These are phyloP conservation scores for Asterella californica DNA, from an alignment of 225 moss, liverwort and hornwort genomes.

Conservation along the genomic window DNA sequence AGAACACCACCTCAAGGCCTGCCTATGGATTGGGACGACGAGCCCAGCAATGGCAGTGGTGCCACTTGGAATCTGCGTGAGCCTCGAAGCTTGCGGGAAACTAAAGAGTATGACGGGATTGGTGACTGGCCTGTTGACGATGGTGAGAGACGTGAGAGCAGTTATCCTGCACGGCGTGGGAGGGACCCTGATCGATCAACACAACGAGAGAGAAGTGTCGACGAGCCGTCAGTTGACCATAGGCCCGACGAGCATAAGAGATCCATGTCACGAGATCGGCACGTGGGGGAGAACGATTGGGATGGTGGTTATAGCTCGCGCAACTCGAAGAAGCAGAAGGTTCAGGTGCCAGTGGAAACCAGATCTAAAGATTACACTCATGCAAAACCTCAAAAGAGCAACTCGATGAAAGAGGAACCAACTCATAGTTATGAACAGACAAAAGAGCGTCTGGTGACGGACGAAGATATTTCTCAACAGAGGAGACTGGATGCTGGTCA, in stretches of 20 bases:
- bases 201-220: slow-evolving; percentile 59
- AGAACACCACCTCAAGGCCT: slow-evolving; percentile 58
- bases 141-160: slow-evolving; percentile 47
- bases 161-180: slow-evolving; percentile 26
- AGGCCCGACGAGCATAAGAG: slow-evolving; percentile 65
- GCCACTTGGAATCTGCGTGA: slow-evolving; percentile 70
- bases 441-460: slow-evolving; percentile 52
- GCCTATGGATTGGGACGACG: slow-evolving; percentile 85
- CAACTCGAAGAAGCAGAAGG: slow-evolving; percentile 63
- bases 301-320: slow-evolving; percentile 55
- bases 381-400: slow-evolving; percentile 48
- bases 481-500: slow-evolving; percentile 45
- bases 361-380: slow-evolving; percentile 43
- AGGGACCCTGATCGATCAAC: slow-evolving; percentile 54
- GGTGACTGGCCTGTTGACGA: slow-evolving; percentile 54
- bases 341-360: slow-evolving; percentile 39
- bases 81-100: slow-evolving; percentile 53
- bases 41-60: slow-evolving; percentile 88
- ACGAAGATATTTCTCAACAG: slow-evolving; percentile 52
- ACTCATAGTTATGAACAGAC: slow-evolving; percentile 59
- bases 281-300: slow-evolving; percentile 57
- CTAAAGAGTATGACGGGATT: slow-evolving; percentile 64
- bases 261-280: slow-evolving; percentile 64
- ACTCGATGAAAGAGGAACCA: slow-evolving; percentile 58
- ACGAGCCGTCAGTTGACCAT: slow-evolving; percentile 56